Evolutionary conservation across 805 yeast species (phyloP).

Genomic region (Torulaspora maleeae): DNA sequence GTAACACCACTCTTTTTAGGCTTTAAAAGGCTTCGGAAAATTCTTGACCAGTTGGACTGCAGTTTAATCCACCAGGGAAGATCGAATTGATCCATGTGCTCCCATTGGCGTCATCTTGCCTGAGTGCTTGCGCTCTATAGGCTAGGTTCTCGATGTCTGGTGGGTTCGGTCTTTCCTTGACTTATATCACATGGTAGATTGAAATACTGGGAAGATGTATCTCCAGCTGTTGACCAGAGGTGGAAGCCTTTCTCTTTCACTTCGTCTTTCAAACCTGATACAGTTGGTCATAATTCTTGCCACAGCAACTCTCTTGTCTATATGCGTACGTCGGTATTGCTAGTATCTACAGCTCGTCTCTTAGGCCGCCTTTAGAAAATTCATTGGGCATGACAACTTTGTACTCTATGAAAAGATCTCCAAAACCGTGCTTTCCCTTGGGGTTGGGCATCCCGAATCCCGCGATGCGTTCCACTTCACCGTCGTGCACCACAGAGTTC

Average conservation of each 20-base stretch:
- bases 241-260: conserved; percentile 33
- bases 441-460: conserved; percentile 82
- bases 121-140: conserved; percentile 8
- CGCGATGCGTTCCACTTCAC: conserved; percentile 64
- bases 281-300: conserved; percentile 38
- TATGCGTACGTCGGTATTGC: conserved; percentile 7
- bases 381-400: conserved; percentile 41
- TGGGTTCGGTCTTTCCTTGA: conserved; percentile 10
- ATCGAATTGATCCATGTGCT: conserved; percentile 25
- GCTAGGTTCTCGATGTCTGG: conserved; percentile 28
- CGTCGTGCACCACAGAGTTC: conserved; percentile 54
- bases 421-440: conserved; percentile 37
- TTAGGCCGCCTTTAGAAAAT: conserved; percentile 9
- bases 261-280: conserved; percentile 30
- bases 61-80: neutral
- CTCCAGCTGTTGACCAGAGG: conserved; percentile 37
- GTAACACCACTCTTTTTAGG: neutral
- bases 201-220: conserved; percentile 33
- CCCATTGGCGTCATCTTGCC: conserved; percentile 32
- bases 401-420: conserved; percentile 51
- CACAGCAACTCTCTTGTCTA: conserved; percentile 19
- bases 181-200: conserved; percentile 27
- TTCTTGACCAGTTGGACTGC: neutral
- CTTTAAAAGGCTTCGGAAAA: neutral
- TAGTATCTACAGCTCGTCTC: conserved; percentile 24